phyloP scores from a whole-genome alignment of 345 rosid genomes.

The Populus euphratica region DNA sequence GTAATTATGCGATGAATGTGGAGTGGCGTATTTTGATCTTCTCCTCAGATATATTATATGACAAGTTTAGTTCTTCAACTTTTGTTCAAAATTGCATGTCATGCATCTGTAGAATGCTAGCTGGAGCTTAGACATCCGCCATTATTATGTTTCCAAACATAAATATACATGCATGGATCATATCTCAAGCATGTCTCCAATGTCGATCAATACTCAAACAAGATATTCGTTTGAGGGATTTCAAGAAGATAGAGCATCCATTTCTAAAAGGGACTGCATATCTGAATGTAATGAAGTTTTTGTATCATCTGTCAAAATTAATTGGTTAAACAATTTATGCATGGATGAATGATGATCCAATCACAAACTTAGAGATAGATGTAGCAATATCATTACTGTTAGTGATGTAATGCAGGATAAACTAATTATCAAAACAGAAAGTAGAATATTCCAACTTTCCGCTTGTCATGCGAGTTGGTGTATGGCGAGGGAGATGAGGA shows the following conservation, averaged over 20 bases:
- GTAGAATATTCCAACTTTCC: constrained; percentile 22
- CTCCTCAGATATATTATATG: not conserved
- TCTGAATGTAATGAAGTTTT: too few species aligned
- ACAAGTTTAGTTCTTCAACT: not conserved
- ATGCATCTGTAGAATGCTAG: not conserved
- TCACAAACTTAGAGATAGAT: not conserved
- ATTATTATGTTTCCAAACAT: too few species aligned
- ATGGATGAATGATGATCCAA: not conserved
- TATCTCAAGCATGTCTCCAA: too few species aligned
- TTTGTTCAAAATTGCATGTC: not conserved
- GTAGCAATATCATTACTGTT: not conserved
- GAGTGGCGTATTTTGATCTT: constrained; percentile 14
- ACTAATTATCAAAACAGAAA: not conserved
- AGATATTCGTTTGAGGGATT: too few species aligned
- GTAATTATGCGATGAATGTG: constrained; percentile 4
- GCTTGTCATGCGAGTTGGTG: not conserved
- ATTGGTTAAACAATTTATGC: not conserved
- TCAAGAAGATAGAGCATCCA: too few species aligned
- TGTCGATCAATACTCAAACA: too few species aligned
- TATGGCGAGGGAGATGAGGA: not conserved
- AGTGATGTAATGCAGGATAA: not conserved
- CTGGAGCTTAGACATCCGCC: not conserved
- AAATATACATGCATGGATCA: too few species aligned
- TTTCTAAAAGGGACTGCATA: too few species aligned
- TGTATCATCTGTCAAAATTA: too few species aligned